Evolutionary conservation across 495 filamentous ascomycete genomes (phyloP).

Genomic region (Penicillium nucicola): DNA sequence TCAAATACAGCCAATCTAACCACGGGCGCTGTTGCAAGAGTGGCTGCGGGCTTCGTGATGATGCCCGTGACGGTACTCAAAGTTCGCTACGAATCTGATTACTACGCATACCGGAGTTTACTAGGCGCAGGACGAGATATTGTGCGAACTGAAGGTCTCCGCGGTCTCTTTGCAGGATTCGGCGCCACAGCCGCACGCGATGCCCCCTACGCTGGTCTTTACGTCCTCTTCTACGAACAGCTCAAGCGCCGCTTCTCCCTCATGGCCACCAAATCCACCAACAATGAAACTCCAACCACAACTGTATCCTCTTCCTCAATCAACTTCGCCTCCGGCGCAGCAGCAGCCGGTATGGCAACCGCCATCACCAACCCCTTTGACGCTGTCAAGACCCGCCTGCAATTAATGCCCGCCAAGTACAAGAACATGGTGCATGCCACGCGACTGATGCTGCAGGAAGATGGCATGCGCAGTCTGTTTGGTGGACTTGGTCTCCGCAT

Average conservation of each 20-base stretch:
- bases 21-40: conserved; percentile 79
- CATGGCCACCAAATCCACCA: conserved; percentile 13
- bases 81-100: conserved; percentile 84
- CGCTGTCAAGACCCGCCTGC: conserved; percentile 90
- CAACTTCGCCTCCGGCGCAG: conserved; percentile 77
- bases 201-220: conserved; percentile 92
- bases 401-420: conserved; percentile 82
- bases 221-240: conserved; percentile 93
- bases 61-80: conserved; percentile 98
- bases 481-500: conserved; percentile 86
- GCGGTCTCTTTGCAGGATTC: conserved; percentile 89
- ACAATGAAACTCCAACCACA: conserved; percentile 8
- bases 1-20: conserved; percentile 80
- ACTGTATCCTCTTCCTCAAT: conserved; percentile 60
- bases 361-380: conserved; percentile 94
- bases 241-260: conserved; percentile 64
- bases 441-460: conserved; percentile 72
- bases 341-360: conserved; percentile 79
- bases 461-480: conserved; percentile 77
- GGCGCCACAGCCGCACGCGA: conserved; percentile 92
- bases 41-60: conserved; percentile 81
- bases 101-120: conserved; percentile 83
- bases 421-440: conserved; percentile 79
- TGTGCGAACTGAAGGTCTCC: conserved; percentile 63
- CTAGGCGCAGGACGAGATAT: conserved; percentile 72